Base-by-base conservation (phyloP, 2,329 filamentous ascomycete genomes). In the Lasiodiplodia theobromae region DNA sequence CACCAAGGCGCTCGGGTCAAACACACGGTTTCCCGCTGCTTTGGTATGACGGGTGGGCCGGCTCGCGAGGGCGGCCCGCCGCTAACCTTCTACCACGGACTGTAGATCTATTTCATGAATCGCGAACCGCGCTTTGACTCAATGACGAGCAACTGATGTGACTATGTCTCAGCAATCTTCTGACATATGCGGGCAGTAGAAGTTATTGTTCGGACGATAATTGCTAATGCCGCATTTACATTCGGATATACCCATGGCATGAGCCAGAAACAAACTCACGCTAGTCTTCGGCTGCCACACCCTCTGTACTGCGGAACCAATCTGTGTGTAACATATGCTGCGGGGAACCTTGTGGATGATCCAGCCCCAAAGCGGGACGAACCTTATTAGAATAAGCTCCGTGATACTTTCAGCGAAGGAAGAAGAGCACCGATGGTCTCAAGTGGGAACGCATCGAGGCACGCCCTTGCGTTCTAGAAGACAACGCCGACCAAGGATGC, bases 1-100 rank as follows among this genome's bases (percentile, higher is more conserved):
- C 51, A 53, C 51, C 49, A n/a, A 14, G 11, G 23, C n/a, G 44
- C 18, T 23, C 23, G 51, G 51, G 25, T 53, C 23, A 23, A 53
- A 23, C 49, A 44, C 40, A 18, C 40, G 40, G 49, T 51, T 18
- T 21, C n/a, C 49, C 23, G n/a, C 12, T 23, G 23, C 12, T 18
- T 25, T 12, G 21, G n/a, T 16, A 28, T 53, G 21, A 28, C 23
- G 21, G 25, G 25, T 53, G 51, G 51, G 18, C 51, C 51, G 51
- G 51, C 51, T 53, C 51, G 51, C 25, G 12, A 53, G 44, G 44
- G 44, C 44, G 44, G 44, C 44, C 44, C 44, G 44, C 44, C n/a
- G 44, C 44, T 53, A 53, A 53, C 51, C n/a, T 21, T 51, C 40
- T 21, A 25, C 6, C 25, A 25, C 21, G 51, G 23, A 53, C 51